Conservation (phyloP, 176 grass and related monocot genomes). For the Puccinellia tenuiflora region DNA sequence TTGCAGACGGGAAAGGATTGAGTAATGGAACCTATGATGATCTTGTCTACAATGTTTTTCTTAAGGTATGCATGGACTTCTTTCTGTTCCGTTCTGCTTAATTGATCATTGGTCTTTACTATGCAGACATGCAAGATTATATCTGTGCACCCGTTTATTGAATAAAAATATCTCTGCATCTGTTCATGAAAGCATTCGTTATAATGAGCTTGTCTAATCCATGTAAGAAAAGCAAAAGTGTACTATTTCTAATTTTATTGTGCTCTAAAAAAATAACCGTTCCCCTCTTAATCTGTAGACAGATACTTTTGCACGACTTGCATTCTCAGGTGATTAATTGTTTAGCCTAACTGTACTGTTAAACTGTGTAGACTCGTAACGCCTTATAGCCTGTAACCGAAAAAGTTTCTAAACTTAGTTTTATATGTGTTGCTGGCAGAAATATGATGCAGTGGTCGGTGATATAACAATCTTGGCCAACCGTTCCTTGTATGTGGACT, state of each 20-base stretch:
- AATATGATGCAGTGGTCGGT: constrained; percentile 67
- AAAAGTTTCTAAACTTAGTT: neutral
- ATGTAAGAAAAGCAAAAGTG: neutral
- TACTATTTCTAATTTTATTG: neutral
- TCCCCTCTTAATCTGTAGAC: neutral
- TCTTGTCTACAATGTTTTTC: constrained; percentile 63
- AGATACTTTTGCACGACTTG: neutral
- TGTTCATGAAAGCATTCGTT: neutral
- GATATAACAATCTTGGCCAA: constrained; percentile 78
- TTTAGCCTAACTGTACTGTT: neutral
- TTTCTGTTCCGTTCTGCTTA: neutral
- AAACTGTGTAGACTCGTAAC: neutral
- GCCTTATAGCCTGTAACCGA: neutral
- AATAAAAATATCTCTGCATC: neutral
- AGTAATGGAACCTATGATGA: constrained; percentile 64
- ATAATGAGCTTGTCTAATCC: neutral
- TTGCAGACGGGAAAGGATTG: constrained; percentile 19
- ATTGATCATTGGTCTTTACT: neutral
- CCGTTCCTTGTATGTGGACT: constrained; percentile 66
- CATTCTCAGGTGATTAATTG: neutral
- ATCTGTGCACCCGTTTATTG: neutral
- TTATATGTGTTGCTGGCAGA: constrained; percentile 25
- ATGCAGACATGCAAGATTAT: neutral
- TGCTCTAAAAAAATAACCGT: neutral
- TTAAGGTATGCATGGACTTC: constrained; percentile 33